Conservation (phyloP, 768 basidiomycete species). For the Boletus reticuloceps region DNA sequence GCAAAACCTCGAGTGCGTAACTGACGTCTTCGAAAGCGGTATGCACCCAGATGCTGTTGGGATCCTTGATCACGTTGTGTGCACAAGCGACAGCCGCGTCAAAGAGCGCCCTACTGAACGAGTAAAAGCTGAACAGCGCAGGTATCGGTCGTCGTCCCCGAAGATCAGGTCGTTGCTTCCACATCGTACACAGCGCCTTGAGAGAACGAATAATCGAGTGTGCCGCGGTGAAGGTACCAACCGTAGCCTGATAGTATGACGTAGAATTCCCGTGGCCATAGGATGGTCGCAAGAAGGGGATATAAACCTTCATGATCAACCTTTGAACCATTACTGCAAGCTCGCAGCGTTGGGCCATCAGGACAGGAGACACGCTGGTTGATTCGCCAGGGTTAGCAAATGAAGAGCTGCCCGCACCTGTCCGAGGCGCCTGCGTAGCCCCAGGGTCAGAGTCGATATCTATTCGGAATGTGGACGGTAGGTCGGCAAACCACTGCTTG, state of each 20-base stretch:
- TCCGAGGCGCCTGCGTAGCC: slow-evolving; percentile 7
- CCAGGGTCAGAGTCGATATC: slow-evolving; percentile 34
- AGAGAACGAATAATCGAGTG: slow-evolving; percentile 59
- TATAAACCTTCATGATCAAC: slow-evolving; percentile 60
- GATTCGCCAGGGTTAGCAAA: slow-evolving; percentile 16
- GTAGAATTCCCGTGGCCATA: slow-evolving; percentile 21
- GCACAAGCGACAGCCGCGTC: slow-evolving; percentile 67
- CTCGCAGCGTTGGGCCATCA: slow-evolving; percentile 55
- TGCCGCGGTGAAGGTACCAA: slow-evolving; percentile 62
- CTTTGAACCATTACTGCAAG: slow-evolving; percentile 58
- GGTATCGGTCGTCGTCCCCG: slow-evolving; percentile 35
- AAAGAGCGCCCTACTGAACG: slow-evolving; percentile 59
- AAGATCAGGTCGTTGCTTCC: slow-evolving; percentile 36
- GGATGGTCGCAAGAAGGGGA: slow-evolving; percentile 58
- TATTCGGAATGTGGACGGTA: slow-evolving; percentile 51
- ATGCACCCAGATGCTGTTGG: slow-evolving; percentile 43
- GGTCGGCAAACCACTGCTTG: slow-evolving; percentile 47
- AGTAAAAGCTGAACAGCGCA: slow-evolving; percentile 54
- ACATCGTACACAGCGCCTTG: slow-evolving; percentile 39
- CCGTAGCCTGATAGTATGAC: slow-evolving; percentile 50
- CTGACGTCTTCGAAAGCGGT: slow-evolving; percentile 47
- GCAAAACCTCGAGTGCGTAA: slow-evolving; percentile 44
- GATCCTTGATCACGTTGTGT: slow-evolving; percentile 56
- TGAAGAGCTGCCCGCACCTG: slow-evolving; percentile 3
- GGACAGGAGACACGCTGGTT: slow-evolving; percentile 30